Evolutionary conservation across 345 rosid genomes (phyloP), one percentile per base, ranked within the genome.

Genomic region (Conringia planisiliqua): DNA sequence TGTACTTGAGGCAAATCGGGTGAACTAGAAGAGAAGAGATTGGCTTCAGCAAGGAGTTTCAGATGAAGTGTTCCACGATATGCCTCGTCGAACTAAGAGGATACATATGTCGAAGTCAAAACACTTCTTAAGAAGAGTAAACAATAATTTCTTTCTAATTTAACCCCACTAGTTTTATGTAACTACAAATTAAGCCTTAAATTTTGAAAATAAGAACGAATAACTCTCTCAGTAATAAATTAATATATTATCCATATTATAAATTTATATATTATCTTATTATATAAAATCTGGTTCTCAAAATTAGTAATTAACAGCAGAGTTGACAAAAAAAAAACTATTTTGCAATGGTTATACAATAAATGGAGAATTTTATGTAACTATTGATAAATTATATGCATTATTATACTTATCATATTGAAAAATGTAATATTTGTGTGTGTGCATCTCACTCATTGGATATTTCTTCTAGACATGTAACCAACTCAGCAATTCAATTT

Each of bases 31-130:
- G 54, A 27, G 93, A 80, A 50, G 86, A 71, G 36, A 64, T n/a
- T 13, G 79, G 58, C 18, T 66, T 42, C 33, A 26, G 4, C 42
- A 16, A 62, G 36, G 47, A 62, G 22, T 60, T 29, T 76, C 42
- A 73, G 79, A 70, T 79, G 54, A 87, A 77, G 79, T 79, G 95
- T 87, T 83, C 84, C 91, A 86, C 81, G 81, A 54, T 63, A 78
- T 77, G 74, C 75, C 92, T 80, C 85, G 58, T 1, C 6, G 85
- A 85, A 30, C 7, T 36, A 4, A 68, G 24, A 66, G 71, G 82
- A 74, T 69, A 50, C 7, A 36, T 51, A 22, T 22, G 24, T 26
- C 22, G 61, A 10, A 18, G 63, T 58, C 42, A 17, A 29, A 51
- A 33, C 63, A 36, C 40, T 10, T 30, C 61, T 30, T 14, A 12